phyloP scores from a whole-genome alignment of 305 asterid genomes.

The Plantago lanceolata region DNA sequence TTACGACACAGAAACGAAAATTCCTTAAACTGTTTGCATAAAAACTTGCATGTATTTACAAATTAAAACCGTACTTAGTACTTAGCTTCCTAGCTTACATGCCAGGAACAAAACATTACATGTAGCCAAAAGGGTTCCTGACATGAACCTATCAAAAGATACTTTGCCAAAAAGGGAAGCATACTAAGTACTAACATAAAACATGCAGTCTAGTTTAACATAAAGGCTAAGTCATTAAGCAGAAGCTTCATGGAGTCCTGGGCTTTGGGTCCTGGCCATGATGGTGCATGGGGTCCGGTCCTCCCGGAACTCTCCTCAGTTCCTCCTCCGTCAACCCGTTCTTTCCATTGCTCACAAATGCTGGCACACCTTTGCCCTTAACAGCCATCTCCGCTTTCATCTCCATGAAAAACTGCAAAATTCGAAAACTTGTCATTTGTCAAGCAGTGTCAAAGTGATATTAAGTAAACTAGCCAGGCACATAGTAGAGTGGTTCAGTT shows the following conservation, averaged over 20 bases:
- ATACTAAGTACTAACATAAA: neutral
- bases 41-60: conserved; percentile 2
- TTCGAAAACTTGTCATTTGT: neutral
- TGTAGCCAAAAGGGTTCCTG: conserved; percentile 4
- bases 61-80: neutral
- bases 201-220: neutral
- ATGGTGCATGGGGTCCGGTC: conserved; percentile 71
- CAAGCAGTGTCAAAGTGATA: neutral
- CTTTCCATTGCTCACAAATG: conserved; percentile 16
- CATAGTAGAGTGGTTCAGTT: neutral
- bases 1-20: too few species aligned
- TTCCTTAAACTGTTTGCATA: neutral
- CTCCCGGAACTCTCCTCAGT: conserved; percentile 52
- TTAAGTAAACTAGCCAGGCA: conserved; percentile 7
- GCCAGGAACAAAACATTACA: neutral
- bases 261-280: conserved; percentile 48
- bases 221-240: neutral
- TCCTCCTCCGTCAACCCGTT: conserved; percentile 30
- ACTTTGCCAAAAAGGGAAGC: neutral
- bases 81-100: neutral
- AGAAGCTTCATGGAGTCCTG: conserved; percentile 34
- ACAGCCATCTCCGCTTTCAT: conserved; percentile 31
- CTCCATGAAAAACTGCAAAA: conserved; percentile 35
- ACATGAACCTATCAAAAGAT: neutral
- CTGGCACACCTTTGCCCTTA: conserved; percentile 24